Conservation (phyloP, 768 basidiomycete genomes). For the Pisolithus orientalis region DNA sequence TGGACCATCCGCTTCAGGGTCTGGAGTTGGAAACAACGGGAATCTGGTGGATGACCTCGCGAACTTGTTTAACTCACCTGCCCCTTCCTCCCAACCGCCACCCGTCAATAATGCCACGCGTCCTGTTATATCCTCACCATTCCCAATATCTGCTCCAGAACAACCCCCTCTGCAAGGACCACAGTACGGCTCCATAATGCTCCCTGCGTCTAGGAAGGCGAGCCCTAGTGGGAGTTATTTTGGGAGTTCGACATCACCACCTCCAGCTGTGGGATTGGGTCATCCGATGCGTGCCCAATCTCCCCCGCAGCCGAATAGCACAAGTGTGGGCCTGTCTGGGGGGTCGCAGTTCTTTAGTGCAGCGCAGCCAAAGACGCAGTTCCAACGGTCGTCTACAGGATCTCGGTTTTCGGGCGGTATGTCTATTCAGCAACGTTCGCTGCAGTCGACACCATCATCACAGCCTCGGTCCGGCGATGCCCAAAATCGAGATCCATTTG, state of each 20-base stretch:
- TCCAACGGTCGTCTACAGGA: conserved; percentile 1
- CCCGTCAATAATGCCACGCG: conserved; percentile 23
- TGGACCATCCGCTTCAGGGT: conserved; percentile 12
- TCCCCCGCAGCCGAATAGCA: background rate
- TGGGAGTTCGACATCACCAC: background rate
- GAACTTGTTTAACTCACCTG: conserved; percentile 42
- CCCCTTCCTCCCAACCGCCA: conserved; percentile 8
- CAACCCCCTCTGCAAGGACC: conserved; percentile 12
- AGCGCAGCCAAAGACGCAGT: conserved; percentile 15
- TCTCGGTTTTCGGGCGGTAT: background rate
- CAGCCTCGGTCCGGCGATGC: conserved; percentile 18
- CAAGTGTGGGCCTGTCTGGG: background rate
- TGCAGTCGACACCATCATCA: background rate
- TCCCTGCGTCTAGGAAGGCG: conserved; percentile 25
- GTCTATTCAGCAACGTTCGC: background rate
- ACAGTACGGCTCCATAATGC: conserved; percentile 36
- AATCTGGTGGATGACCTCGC: conserved; percentile 52
- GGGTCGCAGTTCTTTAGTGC: conserved; percentile 7
- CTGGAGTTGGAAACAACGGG: conserved; percentile 11
- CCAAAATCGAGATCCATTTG: conserved; percentile 72
- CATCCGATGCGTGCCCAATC: conserved; percentile 6
- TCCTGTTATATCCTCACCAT: conserved; percentile 16
- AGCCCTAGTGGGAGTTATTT: conserved; percentile 11
- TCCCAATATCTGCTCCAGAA: conserved; percentile 4
- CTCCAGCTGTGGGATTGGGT: background rate